Base-by-base conservation (phyloP, 345 rosid genomes). In the Arabis alpina region DNA sequence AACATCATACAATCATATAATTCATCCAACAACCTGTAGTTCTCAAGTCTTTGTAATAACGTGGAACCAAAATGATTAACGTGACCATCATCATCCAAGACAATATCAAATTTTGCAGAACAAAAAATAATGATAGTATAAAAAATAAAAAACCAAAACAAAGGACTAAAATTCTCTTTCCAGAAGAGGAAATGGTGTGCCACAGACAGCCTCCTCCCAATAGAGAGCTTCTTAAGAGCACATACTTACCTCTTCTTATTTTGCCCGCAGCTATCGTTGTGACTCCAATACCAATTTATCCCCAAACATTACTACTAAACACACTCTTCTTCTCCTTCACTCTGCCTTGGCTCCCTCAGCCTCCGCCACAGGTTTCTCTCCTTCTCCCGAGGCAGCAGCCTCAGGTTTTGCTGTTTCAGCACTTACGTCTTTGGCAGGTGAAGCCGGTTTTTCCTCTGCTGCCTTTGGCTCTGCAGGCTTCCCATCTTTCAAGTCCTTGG, bases 391-490 rank as follows among this genome's bases (percentile, higher is more conserved):
- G 50, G 24, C 76, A 48, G 73, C 75, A 66, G 58, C 75, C 60
- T 74, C 88, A 24, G 54, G 65, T 50, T 72, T 74, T 0, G 80
- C 71, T 24, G 79, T 66, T 45, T 80, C 87, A 39, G 70, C 65
- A 49, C 64, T 81, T 2, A 68, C 73, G 7, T 70, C 80, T 76
- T 82, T 82, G 24, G 82, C 73, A 34, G 81, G 85, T 6, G 82
- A 70, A 2, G 71, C 71, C 13, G 74, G 75, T 37, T 68, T 68
- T 50, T 65, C 79, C 59, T 67, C 80, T 28, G 77, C 64, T 0
- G 69, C 79, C 28, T 72, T 73, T 61, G 83, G 67, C 72, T 70
- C 70, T 2, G 13, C 73, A 45, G 81, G 77, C 41, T 76, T 81
- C 16, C 56, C 79, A 41, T 69, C 77, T 68, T 76, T 80, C 10